phyloP scores from a whole-genome alignment of 306 rosid species.

The Citrullus amarus region DNA sequence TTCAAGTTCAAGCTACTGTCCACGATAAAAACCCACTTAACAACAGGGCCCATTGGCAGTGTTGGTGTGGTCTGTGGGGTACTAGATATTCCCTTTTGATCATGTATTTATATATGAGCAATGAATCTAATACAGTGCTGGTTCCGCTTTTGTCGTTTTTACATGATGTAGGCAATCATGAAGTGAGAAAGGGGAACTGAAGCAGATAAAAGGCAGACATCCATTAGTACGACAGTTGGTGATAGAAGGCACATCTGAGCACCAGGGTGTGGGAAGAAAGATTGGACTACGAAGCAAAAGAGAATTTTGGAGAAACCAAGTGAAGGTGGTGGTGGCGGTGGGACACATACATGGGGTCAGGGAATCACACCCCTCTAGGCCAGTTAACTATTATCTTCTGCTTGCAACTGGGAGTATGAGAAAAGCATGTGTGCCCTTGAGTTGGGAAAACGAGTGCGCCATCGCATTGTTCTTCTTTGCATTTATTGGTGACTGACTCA shows the following conservation, averaged over 20 bases:
- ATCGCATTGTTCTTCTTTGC: conserved; percentile 26
- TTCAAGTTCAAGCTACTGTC: neutral
- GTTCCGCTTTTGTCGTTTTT: neutral
- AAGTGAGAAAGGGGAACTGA: neutral
- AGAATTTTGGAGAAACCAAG: neutral
- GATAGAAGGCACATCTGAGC: neutral
- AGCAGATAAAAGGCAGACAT: neutral
- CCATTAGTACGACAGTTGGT: neutral
- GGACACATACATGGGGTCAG: neutral
- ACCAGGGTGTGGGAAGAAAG: conserved; percentile 5
- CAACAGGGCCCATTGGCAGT: neutral
- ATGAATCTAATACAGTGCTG: neutral
- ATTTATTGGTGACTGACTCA: conserved; percentile 39
- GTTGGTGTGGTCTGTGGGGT: neutral
- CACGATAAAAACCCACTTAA: neutral
- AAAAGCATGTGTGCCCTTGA: conserved; percentile 12
- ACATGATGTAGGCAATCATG: neutral
- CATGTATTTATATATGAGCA: neutral
- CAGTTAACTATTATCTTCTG: neutral
- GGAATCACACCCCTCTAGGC: neutral
- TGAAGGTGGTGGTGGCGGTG: conserved; percentile 2
- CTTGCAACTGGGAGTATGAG: neutral
- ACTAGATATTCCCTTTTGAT: neutral
- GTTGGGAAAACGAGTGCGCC: conserved; percentile 14
- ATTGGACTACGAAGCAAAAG: neutral